Percentiles rank a stretch among this genome's conserved stretches.
These are phyloP conservation scores for Coemansia guatemalensis DNA, from an alignment of 192 early-diverging fungal species.

Conservation along the genomic window DNA sequence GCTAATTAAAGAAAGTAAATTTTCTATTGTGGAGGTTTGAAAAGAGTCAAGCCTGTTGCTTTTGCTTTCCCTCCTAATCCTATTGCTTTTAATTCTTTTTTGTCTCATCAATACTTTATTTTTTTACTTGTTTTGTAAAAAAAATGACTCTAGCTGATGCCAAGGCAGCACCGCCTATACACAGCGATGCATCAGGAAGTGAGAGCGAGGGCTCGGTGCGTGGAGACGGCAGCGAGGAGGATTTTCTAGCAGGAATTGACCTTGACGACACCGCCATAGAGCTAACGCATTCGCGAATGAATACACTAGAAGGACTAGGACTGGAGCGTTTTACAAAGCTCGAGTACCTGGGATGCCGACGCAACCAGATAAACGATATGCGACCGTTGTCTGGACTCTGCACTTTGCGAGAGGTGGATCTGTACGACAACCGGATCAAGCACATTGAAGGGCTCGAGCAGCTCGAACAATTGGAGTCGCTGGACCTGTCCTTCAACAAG, in stretches of 20 bases:
- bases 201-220: slow-evolving; percentile 10
- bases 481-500: slow-evolving; percentile 97
- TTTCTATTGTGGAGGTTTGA: too few relatives aligned
- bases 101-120: too few relatives aligned
- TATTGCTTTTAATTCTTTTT: too few relatives aligned
- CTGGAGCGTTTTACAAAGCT: slow-evolving; percentile 24
- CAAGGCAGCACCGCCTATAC: not conserved
- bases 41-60: too few relatives aligned
- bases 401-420: slow-evolving; percentile 77
- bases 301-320: slow-evolving; percentile 17
- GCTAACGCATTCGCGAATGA: slow-evolving; percentile 43
- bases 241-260: slow-evolving; percentile 19
- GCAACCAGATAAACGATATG: slow-evolving; percentile 82
- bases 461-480: slow-evolving; percentile 60
- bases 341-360: slow-evolving; percentile 75
- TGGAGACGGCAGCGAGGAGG: not conserved
- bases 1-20: too few relatives aligned
- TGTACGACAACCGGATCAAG: slow-evolving; percentile 94
- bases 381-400: slow-evolving; percentile 54
- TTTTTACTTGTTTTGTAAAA: too few relatives aligned
- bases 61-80: too few relatives aligned
- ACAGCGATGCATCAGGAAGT: not conserved
- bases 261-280: slow-evolving; percentile 32
- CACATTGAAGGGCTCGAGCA: slow-evolving; percentile 66
- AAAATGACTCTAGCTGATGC: slow-evolving; percentile 1